Base-by-base conservation (phyloP, 495 filamentous ascomycete genomes). In the Neurospora hispaniola region DNA sequence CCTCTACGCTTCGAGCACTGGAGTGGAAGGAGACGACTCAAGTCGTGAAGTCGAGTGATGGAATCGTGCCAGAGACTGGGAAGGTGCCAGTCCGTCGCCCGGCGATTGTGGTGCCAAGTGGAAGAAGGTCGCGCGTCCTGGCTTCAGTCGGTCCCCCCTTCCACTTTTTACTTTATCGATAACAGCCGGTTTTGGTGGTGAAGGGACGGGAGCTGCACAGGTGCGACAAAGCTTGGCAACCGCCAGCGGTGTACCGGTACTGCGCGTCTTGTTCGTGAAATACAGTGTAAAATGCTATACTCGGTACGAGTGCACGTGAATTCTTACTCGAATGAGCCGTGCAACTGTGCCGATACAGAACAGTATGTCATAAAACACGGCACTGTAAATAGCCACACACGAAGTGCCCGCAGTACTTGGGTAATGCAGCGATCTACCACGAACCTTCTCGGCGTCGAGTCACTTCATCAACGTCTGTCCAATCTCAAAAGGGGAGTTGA, bases 121-220 rank as follows among this genome's bases (percentile, higher is more conserved):
- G 27, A 23, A 14, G 69, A 39, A 23, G 20, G 69, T 69, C 42
- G 74, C 42, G 74, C 70, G 44, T 46, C 41, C 73, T 46, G 69
- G 69, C 44, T 43, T 69, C 72, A 38, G 35, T 69, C 72, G 6
- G 35, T 5, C 6, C 5, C 48, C 31, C 54, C 43, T 70, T 74
- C 70, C 72, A 73, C 72, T 74, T 78, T 80, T 77, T 78, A 72
- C 74, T 80, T 38, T 80, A 80, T 80, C 78, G 78, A 80, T 80
- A 78, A 66, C 54, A 66, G 54, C 54, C 14, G 54, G 23, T 18
- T 23, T 16, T 62, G 27, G 27, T 66, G 27, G 54, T 18, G 54
- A 11, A 8, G 6, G 39, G 39, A 31, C 9, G 9, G 40, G 40
- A 66, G 54, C 54, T 62, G 54, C 27, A 62, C 27, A 62, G 27